These are phyloP conservation scores for Limnanthes douglasii DNA, from an alignment of 345 rosid species.

Conservation along the genomic window DNA sequence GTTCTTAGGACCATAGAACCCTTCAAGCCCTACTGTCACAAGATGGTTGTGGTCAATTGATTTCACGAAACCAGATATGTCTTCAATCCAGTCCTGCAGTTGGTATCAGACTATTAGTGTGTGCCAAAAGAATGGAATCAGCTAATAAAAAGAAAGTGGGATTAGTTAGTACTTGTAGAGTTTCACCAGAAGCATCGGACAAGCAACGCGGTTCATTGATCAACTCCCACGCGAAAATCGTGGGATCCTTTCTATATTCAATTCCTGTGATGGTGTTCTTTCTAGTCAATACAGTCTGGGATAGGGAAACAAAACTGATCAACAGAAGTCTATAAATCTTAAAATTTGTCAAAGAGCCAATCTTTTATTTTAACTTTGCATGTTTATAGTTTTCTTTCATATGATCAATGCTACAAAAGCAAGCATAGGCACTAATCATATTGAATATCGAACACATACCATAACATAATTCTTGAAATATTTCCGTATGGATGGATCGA, in stretches of 20 bases:
- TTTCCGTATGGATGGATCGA: slow-evolving; percentile 79
- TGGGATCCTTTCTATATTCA: slow-evolving; percentile 80
- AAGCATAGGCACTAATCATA: no score
- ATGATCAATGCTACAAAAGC: no score
- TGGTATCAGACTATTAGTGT: no score
- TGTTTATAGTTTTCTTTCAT: no score
- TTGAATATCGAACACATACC: slow-evolving; percentile 34
- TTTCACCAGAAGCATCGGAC: slow-evolving; percentile 86
- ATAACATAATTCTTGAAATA: slow-evolving; percentile 68
- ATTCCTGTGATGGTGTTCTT: slow-evolving; percentile 80
- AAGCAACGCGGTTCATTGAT: slow-evolving; percentile 92
- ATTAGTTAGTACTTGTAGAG: slow-evolving; percentile 44
- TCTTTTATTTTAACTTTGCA: no score
- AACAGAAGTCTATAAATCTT: not conserved
- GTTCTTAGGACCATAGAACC: slow-evolving; percentile 82
- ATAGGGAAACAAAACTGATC: slow-evolving; percentile 6
- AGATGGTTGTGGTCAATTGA: slow-evolving; percentile 83
- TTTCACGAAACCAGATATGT: slow-evolving; percentile 74
- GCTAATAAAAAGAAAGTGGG: not conserved
- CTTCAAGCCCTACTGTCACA: slow-evolving; percentile 83
- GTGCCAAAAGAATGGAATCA: not conserved
- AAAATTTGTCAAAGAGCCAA: not conserved
- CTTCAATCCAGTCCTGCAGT: slow-evolving; percentile 76
- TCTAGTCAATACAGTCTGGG: slow-evolving; percentile 65
- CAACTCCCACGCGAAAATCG: slow-evolving; percentile 90